Evolutionary conservation across 768 basidiomycete genomes (phyloP).

Genomic region (Leccinum sublutescens): DNA sequence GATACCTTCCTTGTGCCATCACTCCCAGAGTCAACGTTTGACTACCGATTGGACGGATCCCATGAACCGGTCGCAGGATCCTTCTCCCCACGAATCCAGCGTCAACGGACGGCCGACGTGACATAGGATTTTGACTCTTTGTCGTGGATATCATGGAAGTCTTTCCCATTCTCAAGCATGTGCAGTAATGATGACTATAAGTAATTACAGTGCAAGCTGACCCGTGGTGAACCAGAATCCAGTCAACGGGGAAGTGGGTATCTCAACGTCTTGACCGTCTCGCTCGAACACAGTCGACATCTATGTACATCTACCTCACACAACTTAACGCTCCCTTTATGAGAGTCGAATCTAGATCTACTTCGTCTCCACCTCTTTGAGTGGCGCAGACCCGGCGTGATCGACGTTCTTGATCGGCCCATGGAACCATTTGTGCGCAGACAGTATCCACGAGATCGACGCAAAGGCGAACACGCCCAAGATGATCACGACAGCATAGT

Average conservation of each 20-base stretch:
- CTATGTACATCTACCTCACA: neutral
- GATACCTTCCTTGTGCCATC: conserved; percentile 2
- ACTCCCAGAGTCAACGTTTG: no score
- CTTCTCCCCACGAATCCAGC: no score
- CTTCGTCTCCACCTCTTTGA: conserved; percentile 14
- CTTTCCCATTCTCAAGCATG: neutral
- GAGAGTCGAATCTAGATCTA: neutral
- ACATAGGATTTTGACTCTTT: no score
- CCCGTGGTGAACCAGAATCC: neutral
- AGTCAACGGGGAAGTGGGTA: no score
- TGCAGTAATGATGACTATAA: neutral
- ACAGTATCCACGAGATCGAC: conserved; percentile 58
- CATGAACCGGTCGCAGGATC: no score
- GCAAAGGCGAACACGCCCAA: conserved; percentile 65
- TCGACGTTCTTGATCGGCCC: conserved; percentile 59
- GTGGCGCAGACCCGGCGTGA: conserved; percentile 5
- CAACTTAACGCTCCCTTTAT: neutral
- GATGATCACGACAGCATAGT: conserved; percentile 68
- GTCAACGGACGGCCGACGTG: no score
- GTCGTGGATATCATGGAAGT: neutral
- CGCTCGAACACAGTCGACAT: neutral
- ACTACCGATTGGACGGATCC: no score
- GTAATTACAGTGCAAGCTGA: neutral
- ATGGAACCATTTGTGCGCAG: conserved; percentile 69
- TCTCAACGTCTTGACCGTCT: no score